Evolutionary conservation across 768 basidiomycete species (phyloP), one percentile per base, ranked within the genome.

Genomic region (Russula griseocarnosa): DNA sequence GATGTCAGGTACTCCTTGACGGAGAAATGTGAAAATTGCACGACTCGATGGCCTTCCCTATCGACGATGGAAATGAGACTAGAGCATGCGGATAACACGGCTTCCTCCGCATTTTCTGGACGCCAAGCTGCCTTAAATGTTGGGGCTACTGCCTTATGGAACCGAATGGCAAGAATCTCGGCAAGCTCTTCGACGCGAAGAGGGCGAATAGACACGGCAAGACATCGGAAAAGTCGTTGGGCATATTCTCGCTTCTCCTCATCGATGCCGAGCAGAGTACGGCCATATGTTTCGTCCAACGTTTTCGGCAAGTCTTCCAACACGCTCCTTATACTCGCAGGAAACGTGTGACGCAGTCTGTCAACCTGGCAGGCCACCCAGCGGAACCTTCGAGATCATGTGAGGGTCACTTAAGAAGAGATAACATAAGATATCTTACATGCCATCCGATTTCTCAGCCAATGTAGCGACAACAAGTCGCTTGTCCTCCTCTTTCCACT

Each of bases 1-100:
- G 62, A 60, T 8, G 36, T 52, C 50, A 63, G 36, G 58, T 36
- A 63, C n/a, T 63, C 62, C 14, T 63, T 59, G 20, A 63, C 62
- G 1, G 62, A 63, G 20, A 54, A 63, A 20, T 63, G 62, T 0
- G 62, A 59, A 14, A 63, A 63, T 10, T 63, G 62, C 2, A 63
- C 62, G 4, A 59, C 9, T 36, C 18, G 40, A 1, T 6, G 11
- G 10, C 53, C 58, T 18, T 26, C 24, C 5, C 52, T 30, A n/a
- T 57, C 16, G 53, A 44, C 36, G 1, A 63, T 9, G 1, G 13
- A 1, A 24, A 59, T 28, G 1, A 63, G 26, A 36, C 58, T 58
- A 28, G 62, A 53, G 13, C 42, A 53, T 3, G 51, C 57, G 5
- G 57, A 60, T 3, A 34, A 32, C 0, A 63, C 32, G 0, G 32